Evolutionary conservation across 2,329 filamentous ascomycete genomes (phyloP).

Genomic region (Pleomassaria siparia): DNA sequence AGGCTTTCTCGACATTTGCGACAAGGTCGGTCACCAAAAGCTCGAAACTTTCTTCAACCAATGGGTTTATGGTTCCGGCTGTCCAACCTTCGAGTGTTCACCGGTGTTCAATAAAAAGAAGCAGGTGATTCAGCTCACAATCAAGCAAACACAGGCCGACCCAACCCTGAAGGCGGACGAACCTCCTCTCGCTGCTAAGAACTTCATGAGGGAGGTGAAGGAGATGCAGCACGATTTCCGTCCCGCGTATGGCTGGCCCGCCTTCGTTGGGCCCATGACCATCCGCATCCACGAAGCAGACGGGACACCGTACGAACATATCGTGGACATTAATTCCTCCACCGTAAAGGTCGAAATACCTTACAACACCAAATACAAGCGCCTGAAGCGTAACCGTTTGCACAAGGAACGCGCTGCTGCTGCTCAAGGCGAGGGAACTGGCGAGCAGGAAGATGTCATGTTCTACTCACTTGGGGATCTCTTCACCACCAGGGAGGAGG

Average conservation of each 20-base stretch:
- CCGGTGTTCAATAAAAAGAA: conserved; percentile 98
- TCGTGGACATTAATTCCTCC: conserved; percentile 89
- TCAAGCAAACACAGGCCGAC: conserved; percentile 62
- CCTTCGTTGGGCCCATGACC: conserved; percentile 96
- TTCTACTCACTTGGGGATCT: conserved; percentile 93
- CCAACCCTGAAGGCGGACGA: conserved; percentile 30
- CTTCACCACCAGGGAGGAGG: conserved; percentile 78
- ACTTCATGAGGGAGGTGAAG: conserved; percentile 83
- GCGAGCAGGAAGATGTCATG: conserved; percentile 76
- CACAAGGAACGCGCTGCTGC: conserved; percentile 76
- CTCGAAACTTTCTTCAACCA: conserved; percentile 91
- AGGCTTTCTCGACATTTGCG: conserved; percentile 78
- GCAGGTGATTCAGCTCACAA: conserved; percentile 87
- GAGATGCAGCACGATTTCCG: conserved; percentile 73
- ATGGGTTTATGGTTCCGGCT: conserved; percentile 87
- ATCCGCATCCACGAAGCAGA: conserved; percentile 98
- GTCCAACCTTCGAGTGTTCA: conserved; percentile 80
- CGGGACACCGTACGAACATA: conserved; percentile 96
- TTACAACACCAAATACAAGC: conserved; percentile 99
- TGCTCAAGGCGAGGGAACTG: conserved; percentile 62
- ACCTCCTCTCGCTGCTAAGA: conserved; percentile 62
- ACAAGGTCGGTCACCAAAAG: conserved; percentile 84
- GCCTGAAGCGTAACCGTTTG: conserved; percentile 82
- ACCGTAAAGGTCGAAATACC: conserved; percentile 88
- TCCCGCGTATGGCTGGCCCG: conserved; percentile 68